Evolutionary conservation across 169 alveolate species (phyloP).

Genomic region (Babesia gibsoni): DNA sequence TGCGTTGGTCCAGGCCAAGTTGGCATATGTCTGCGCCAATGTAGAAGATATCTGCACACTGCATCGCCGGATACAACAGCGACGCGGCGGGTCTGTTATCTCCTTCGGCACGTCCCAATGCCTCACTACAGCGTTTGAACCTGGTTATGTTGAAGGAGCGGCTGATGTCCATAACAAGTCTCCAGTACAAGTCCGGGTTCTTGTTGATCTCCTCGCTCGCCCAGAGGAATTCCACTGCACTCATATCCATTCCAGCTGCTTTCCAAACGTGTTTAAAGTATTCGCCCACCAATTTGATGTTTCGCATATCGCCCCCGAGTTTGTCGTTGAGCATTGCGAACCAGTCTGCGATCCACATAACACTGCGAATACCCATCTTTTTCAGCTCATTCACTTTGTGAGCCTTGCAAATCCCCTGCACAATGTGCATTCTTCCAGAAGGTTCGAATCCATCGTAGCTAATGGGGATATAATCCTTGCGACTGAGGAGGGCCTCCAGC

Average conservation of each 20-base stretch:
- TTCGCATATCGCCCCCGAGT: slow-evolving; percentile 97
- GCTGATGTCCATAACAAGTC: slow-evolving; percentile 93
- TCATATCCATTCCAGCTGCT: slow-evolving; percentile 99
- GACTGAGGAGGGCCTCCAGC: slow-evolving; percentile 23
- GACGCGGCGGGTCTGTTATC: slow-evolving; percentile 91
- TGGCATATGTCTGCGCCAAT: slow-evolving; percentile 98
- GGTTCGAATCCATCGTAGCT: slow-evolving; percentile 99
- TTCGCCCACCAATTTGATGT: slow-evolving; percentile 93
- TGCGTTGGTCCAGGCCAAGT: slow-evolving; percentile 98
- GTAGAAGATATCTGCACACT: slow-evolving; percentile 98
- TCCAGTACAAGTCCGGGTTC: slow-evolving; percentile 95
- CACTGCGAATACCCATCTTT: slow-evolving; percentile 94
- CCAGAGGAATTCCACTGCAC: slow-evolving; percentile 96
- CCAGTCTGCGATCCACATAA: slow-evolving; percentile 99
- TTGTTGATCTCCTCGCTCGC: slow-evolving; percentile 96
- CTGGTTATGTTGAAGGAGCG: slow-evolving; percentile 87
- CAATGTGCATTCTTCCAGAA: slow-evolving; percentile 99
- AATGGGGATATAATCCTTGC: slow-evolving; percentile 68
- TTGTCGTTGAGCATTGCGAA: slow-evolving; percentile 98
- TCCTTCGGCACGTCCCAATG: slow-evolving; percentile 97
- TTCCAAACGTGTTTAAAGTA: slow-evolving; percentile 98
- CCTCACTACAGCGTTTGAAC: slow-evolving; percentile 95
- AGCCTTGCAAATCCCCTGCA: slow-evolving; percentile 92
- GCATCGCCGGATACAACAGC: slow-evolving; percentile 95
- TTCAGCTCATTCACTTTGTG: slow-evolving; percentile 92